phyloP scores from a whole-genome alignment of 2,329 filamentous ascomycete genomes.

The Penicillium sp. region DNA sequence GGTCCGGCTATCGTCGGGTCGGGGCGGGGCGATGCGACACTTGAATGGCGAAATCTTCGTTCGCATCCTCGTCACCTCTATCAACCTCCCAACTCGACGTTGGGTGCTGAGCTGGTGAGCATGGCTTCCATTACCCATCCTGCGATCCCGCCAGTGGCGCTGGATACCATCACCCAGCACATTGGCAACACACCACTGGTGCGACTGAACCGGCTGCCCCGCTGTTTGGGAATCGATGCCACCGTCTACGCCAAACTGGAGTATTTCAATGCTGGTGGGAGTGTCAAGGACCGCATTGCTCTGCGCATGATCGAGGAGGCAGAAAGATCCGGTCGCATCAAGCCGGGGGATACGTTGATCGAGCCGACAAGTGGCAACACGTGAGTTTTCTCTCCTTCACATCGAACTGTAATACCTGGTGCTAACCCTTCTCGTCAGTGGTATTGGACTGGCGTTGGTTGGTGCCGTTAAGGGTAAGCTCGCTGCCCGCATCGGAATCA shows the following conservation, averaged over 20 bases:
- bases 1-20: slow-evolving; percentile 26
- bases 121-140: slow-evolving; percentile 53
- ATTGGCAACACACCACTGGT: slow-evolving; percentile 97
- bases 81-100: not conserved
- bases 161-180: slow-evolving; percentile 73
- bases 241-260: slow-evolving; percentile 90
- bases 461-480: slow-evolving; percentile 70
- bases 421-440: slow-evolving; percentile 38
- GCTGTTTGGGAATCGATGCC: slow-evolving; percentile 83
- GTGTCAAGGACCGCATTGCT: slow-evolving; percentile 92
- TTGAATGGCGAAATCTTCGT: not conserved
- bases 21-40: slow-evolving; percentile 8
- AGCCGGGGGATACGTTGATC: slow-evolving; percentile 94
- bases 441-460: slow-evolving; percentile 88
- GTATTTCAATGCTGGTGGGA: slow-evolving; percentile 90
- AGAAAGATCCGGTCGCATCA: slow-evolving; percentile 86
- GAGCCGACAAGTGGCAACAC: slow-evolving; percentile 98
- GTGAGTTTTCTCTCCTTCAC: slow-evolving; percentile 36
- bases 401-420: not conserved
- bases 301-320: slow-evolving; percentile 97
- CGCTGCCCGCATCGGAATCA: too few species aligned
- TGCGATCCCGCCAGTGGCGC: slow-evolving; percentile 54
- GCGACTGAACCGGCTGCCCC: slow-evolving; percentile 85
- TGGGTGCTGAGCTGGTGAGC: slow-evolving; percentile 4
- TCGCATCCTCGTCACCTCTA: not conserved